A percentile compares a stretch with the other conserved stretches of the same genome.
Conservation (phyloP, 805 yeast genomes). For the Ogataea angusta region DNA sequence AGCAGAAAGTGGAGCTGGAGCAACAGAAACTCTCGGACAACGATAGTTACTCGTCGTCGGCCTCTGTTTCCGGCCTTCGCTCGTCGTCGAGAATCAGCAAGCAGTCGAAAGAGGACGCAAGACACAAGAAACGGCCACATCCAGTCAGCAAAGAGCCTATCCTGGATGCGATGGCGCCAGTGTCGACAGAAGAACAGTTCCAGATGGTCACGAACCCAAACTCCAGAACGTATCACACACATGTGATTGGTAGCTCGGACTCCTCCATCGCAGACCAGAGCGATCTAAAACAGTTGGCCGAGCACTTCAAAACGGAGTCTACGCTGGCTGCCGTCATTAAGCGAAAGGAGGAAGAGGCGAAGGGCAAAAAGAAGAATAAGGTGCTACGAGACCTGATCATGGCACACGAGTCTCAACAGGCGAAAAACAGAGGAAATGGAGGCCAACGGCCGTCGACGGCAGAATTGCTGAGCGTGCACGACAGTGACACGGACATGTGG, state of each 20-base stretch:
- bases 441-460: conserved; percentile 8
- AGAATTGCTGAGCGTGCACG: conserved; percentile 5
- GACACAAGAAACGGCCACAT: background rate
- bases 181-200: conserved; percentile 34
- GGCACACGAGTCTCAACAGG: conserved; percentile 8
- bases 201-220: conserved; percentile 25
- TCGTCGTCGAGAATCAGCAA: conserved; percentile 14
- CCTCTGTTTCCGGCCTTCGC: conserved; percentile 6
- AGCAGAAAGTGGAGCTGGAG: conserved; percentile 5
- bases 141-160: conserved; percentile 7
- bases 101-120: conserved; percentile 6
- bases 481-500: conserved; percentile 4
- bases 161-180: conserved; percentile 32
- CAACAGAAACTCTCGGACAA: conserved; percentile 9
- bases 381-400: conserved; percentile 12
- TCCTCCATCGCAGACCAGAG: conserved; percentile 20
- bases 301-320: conserved; percentile 14
- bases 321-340: conserved; percentile 9
- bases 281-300: conserved; percentile 17
- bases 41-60: conserved; percentile 16
- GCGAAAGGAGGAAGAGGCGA: conserved; percentile 10
- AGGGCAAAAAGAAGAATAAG: conserved; percentile 9
- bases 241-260: conserved; percentile 23
- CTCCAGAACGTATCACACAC: conserved; percentile 26
- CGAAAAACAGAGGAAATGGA: conserved; percentile 1